These are phyloP conservation scores for Malania oleifera DNA, from an alignment of 164 flowering plant genomes.

Conservation along the genomic window DNA sequence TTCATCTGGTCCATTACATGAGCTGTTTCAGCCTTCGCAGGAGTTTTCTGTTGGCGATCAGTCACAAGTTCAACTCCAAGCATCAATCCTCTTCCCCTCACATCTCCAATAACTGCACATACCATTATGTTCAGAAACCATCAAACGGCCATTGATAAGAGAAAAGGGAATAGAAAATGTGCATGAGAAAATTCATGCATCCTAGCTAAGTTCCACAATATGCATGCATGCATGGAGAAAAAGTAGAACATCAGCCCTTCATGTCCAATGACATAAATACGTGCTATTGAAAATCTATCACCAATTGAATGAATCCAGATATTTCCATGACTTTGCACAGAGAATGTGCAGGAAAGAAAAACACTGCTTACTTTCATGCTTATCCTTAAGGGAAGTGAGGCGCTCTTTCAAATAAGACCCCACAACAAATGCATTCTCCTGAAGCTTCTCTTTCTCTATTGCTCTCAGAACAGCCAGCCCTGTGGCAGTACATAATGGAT, in stretches of 20 bases:
- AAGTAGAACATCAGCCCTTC: too few relatives aligned
- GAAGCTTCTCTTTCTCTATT: constrained; percentile 84
- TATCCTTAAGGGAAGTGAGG: constrained; percentile 57
- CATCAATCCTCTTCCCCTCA: constrained; percentile 87
- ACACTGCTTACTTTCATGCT: constrained; percentile 57
- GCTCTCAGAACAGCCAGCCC: constrained; percentile 87
- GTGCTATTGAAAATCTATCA: too few relatives aligned
- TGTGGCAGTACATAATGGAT: constrained; percentile 86
- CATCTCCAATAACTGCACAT: constrained; percentile 85
- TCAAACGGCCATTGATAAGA: background rate
- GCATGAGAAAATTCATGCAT: background rate
- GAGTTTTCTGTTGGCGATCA: constrained; percentile 74
- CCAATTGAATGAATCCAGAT: too few relatives aligned
- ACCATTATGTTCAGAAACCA: background rate
- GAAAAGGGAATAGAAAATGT: background rate
- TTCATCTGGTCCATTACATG: constrained; percentile 87
- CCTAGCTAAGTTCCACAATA: too few relatives aligned
- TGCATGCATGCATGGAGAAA: too few relatives aligned
- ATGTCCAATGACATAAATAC: too few relatives aligned
- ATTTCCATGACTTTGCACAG: background rate
- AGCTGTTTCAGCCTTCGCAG: constrained; percentile 74
- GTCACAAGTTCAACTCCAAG: constrained; percentile 92
- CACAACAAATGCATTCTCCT: constrained; percentile 67
- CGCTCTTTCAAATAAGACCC: constrained; percentile 78
- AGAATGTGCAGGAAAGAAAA: background rate